Base-by-base conservation (phyloP, 768 basidiomycete species). In the Trametes cubensis region DNA sequence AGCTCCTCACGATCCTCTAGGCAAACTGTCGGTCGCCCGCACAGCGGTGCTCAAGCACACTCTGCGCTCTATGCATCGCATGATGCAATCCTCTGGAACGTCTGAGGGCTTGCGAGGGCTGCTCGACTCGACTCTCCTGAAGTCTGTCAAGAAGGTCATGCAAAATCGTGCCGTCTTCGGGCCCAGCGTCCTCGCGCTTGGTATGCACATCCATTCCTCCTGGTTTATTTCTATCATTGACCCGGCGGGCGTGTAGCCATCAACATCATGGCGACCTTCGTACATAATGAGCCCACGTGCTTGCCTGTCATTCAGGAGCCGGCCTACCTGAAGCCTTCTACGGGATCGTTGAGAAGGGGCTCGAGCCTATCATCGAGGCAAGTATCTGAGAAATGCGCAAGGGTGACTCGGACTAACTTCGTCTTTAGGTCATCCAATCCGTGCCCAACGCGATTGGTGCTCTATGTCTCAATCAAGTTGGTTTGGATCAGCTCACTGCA, bases 231-330 rank as follows among this genome's bases (percentile, higher is more conserved):
- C 45, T 25, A 6, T 8, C 54, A 28, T 25, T 57, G 5, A 28
- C 6, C 42, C 55, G 11, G 11, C 61, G 17, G 34, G 11, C 10
- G 10, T 34, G 34, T 64, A 92, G 94, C 92, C 5, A 92, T 95
- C 79, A 94, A 95, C 72, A 89, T 95, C 70, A 93, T 97, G 88
- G 87, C 94, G 15, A 94, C 94, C 0, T 98, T 98, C 75, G 88
- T 98, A 10, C 96, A 99, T 79, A 99, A 98, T 66, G 97, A 99
- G 73, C 97, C 97, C 7, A 98, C 95, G 0, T 97, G 94, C 17
- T 78, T 99, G 59, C 79, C 86, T 2, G 88, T 96, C 56, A 90
- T 99, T 21, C 97, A 99, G 75, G 97, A 99, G 83, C 87, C 26
- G 86, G 89, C 6, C 75, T 99, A 3, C 97, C 97, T 0, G 91